Percentiles rank a stretch among this genome's conserved stretches.
phyloP scores from a whole-genome alignment of 768 basidiomycete species.

The Russula griseocarnosa region DNA sequence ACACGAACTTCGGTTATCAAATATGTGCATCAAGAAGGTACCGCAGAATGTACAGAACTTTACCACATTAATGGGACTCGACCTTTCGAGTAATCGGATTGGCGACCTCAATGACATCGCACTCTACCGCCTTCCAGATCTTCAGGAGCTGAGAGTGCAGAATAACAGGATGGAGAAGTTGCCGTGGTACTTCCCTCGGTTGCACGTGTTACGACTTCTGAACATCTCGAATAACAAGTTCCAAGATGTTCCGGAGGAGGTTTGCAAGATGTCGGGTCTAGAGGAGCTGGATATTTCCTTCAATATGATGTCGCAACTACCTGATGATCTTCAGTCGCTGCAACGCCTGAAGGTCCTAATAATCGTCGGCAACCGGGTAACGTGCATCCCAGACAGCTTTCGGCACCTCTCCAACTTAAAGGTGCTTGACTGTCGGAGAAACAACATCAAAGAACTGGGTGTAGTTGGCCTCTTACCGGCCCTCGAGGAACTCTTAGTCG shows the following conservation, averaged over 20 bases:
- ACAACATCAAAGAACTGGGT: conserved; percentile 72
- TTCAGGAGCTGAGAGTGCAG: conserved; percentile 69
- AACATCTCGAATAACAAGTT: conserved; percentile 98
- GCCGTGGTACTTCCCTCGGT: conserved; percentile 77
- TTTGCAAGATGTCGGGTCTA: conserved; percentile 69
- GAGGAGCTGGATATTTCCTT: conserved; percentile 91
- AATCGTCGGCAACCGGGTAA: conserved; percentile 83
- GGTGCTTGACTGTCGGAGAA: conserved; percentile 80
- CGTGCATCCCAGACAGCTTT: conserved; percentile 63
- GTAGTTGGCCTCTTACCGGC: conserved; percentile 64
- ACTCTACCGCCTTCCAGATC: conserved; percentile 68
- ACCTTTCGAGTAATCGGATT: conserved; percentile 90
- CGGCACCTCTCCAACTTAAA: conserved; percentile 54
- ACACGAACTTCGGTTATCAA: conserved; percentile 78
- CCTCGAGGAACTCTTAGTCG: conserved; percentile 65
- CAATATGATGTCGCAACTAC: conserved; percentile 80
- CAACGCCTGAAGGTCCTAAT: conserved; percentile 63
- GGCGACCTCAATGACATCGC: conserved; percentile 82
- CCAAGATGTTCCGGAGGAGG: conserved; percentile 62
- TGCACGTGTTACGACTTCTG: conserved; percentile 66
- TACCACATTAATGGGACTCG: conserved; percentile 68
- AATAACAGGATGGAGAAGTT: conserved; percentile 90
- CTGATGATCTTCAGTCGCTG: conserved; percentile 72
- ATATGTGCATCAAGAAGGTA: conserved; percentile 93
- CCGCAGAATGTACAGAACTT: conserved; percentile 80